These are phyloP conservation scores for Sinapis alba DNA, from an alignment of 441 rosid species.

Conservation along the genomic window DNA sequence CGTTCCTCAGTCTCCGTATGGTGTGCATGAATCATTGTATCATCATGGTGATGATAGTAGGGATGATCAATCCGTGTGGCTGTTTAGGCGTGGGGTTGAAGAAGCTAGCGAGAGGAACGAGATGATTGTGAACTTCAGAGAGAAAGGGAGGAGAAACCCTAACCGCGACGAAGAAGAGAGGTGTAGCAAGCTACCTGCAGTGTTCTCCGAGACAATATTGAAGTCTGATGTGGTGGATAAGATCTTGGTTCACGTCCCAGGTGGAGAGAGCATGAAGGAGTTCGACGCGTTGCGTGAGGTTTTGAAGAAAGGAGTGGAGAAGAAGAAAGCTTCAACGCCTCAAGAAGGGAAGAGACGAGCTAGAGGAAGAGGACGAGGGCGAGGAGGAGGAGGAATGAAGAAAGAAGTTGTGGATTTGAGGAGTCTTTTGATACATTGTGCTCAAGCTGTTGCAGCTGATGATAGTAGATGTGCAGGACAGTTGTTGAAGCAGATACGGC, in stretches of 20 bases:
- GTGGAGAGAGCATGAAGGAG: constrained; percentile 37
- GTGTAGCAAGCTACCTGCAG: constrained; percentile 57
- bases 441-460: constrained; percentile 65
- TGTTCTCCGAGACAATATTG: constrained; percentile 47
- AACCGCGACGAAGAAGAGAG: constrained; percentile 61
- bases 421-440: constrained; percentile 57
- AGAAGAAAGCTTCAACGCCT: constrained; percentile 28
- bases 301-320: constrained; percentile 44
- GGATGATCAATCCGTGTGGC: constrained; percentile 48
- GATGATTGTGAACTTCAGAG: constrained; percentile 43
- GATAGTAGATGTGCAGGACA: constrained; percentile 50
- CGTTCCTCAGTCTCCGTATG: constrained; percentile 49
- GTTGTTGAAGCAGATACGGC: constrained; percentile 57
- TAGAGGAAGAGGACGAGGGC: constrained; percentile 40
- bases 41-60: constrained; percentile 41
- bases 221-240: constrained; percentile 57
- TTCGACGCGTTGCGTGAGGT: constrained; percentile 51
- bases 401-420: constrained; percentile 63
- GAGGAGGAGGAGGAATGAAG: constrained; percentile 49
- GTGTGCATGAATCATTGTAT: constrained; percentile 52
- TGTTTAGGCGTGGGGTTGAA: constrained; percentile 53
- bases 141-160: constrained; percentile 46
- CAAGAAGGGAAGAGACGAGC: constrained; percentile 37
- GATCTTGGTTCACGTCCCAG: constrained; percentile 55
- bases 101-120: constrained; percentile 46